Conservation (phyloP, 2,329 filamentous ascomycete species). For the Hypoxylon sp. region DNA sequence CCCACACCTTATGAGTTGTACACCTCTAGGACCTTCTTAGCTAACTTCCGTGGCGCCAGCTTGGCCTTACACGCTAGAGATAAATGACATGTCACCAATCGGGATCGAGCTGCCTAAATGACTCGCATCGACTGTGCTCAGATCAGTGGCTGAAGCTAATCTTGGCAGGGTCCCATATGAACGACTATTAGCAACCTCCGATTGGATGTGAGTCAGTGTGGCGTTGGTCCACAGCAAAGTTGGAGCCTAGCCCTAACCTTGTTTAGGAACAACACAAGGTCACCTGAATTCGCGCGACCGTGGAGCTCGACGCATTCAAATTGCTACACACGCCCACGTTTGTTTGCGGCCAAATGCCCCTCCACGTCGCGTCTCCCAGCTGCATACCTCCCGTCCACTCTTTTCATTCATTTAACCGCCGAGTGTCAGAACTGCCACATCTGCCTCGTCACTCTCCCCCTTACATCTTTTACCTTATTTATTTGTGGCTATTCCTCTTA, state of each 20-base stretch:
- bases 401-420: constrained; percentile 35
- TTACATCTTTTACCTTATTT: background rate
- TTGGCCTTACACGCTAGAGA: constrained; percentile 23
- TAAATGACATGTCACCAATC: constrained; percentile 27
- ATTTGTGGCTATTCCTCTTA: background rate
- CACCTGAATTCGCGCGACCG: constrained; percentile 48
- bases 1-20: constrained; percentile 5
- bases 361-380: constrained; percentile 45
- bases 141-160: constrained; percentile 16
- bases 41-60: background rate
- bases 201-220: constrained; percentile 22
- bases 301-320: constrained; percentile 40
- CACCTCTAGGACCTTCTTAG: background rate
- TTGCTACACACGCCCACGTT: constrained; percentile 33
- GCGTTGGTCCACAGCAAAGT: constrained; percentile 12
- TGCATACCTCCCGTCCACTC: constrained; percentile 30
- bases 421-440: constrained; percentile 33
- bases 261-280: constrained; percentile 26
- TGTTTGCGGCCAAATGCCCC: constrained; percentile 35
- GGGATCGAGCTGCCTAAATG: constrained; percentile 24
- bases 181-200: background rate
- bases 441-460: constrained; percentile 18
- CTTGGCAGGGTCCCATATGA: constrained; percentile 25
- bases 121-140: constrained; percentile 34
- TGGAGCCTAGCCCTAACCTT: constrained; percentile 39